Percentiles rank a stretch among this genome's conserved stretches.
Evolutionary conservation across 2,329 filamentous ascomycete genomes (phyloP).

Genomic region (Epichloe gansuensis): DNA sequence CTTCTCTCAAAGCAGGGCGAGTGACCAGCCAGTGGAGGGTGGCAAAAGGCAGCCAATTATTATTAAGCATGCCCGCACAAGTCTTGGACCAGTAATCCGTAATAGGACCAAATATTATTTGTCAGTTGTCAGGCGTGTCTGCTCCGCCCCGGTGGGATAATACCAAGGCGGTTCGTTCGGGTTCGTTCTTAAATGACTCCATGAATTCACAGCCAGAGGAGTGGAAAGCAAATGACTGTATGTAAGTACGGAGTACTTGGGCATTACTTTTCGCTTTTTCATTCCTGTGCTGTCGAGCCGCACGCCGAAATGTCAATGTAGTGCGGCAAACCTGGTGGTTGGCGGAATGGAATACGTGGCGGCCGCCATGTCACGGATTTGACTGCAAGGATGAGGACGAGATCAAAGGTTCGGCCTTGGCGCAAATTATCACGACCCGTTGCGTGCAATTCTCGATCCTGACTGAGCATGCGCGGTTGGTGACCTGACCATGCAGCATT

Average conservation of each 20-base stretch:
- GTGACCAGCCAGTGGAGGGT: neutral
- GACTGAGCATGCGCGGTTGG: neutral
- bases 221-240: no score
- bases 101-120: neutral
- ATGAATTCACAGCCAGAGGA: no score
- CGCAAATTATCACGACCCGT: neutral
- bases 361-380: neutral
- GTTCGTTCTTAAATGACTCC: no score
- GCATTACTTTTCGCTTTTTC: no score
- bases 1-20: neutral
- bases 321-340: neutral
- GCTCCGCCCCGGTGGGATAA: no score
- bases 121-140: no score
- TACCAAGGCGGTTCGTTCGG: no score
- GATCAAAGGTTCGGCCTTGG: neutral
- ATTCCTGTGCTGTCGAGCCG: neutral
- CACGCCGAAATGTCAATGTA: neutral
- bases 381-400: constrained; percentile 1
- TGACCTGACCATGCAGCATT: no score
- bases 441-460: neutral
- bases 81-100: no score
- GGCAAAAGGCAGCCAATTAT: neutral
- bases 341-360: neutral
- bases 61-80: neutral
- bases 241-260: no score